phyloP scores from a whole-genome alignment of 2,329 filamentous ascomycete genomes.

The Ceratocystis destructans region DNA sequence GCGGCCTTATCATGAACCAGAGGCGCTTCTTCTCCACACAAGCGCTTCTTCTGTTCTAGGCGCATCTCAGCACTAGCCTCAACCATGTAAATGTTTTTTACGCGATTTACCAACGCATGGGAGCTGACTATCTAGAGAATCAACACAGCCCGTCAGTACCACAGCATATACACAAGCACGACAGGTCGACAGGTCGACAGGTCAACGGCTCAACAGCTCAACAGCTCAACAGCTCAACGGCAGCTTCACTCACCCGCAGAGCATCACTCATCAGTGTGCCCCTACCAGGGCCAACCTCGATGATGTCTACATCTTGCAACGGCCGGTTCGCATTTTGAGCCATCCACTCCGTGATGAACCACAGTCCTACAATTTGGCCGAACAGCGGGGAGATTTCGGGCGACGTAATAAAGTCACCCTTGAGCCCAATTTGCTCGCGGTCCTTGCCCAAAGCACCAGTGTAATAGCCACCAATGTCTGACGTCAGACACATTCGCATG shows the following conservation, averaged over 20 bases:
- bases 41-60: slow-evolving; percentile 60
- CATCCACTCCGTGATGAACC: slow-evolving; percentile 95
- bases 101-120: slow-evolving; percentile 63
- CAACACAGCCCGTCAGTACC: not conserved
- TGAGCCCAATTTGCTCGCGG: slow-evolving; percentile 78
- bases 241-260: slow-evolving; percentile 50
- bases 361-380: slow-evolving; percentile 84
- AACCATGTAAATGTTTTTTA: slow-evolving; percentile 84
- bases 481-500: slow-evolving; percentile 97
- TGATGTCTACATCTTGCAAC: slow-evolving; percentile 61
- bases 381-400: slow-evolving; percentile 97
- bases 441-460: slow-evolving; percentile 55
- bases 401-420: slow-evolving; percentile 92
- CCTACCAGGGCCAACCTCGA: slow-evolving; percentile 86
- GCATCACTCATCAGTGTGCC: slow-evolving; percentile 97
- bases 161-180: too few species aligned
- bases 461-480: slow-evolving; percentile 85
- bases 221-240: not conserved
- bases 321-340: slow-evolving; percentile 51
- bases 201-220: too few species aligned
- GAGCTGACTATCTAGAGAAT: slow-evolving; percentile 59
- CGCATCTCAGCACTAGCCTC: slow-evolving; percentile 78
- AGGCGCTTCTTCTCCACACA: slow-evolving; percentile 58
- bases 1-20: slow-evolving; percentile 34
- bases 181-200: not conserved